Base-by-base conservation (phyloP, 1,284 basidiomycete genomes). In the Tetrapyrgos nigripes region DNA sequence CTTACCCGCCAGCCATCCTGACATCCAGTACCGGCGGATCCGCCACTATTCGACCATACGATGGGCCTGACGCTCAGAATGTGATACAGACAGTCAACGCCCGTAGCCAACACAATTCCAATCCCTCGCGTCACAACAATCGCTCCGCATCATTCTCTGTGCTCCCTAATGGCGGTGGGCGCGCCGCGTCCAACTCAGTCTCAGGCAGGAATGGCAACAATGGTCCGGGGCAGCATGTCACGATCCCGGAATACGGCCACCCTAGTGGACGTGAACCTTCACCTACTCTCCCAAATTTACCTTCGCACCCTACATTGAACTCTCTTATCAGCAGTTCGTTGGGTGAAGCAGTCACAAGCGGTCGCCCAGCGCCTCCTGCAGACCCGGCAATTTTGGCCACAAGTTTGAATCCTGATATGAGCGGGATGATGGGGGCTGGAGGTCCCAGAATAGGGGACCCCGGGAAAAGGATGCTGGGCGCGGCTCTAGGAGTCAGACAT, bases 41-140 rank as follows among this genome's bases (percentile, higher is more conserved):
- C 29, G 81, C 84, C 47, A 82, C 79, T 55, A 91, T 99, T 73
- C 84, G 86, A 65, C 95, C 97, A 0, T 99, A 98, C 76, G 96
- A 97, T 73, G 94, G 94, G 1, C 87, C 95, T 57, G 97, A 99
- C 73, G 95, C 95, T 4, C 91, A 95, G 67, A 78, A 77, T 56
- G 92, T 99, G 77, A 96, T 99, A 64, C 88, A 93, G 64, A 92
- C 87, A 51, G 93, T 98, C 61, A 92, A 94, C 70, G 70, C 88
- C 46, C 84, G 90, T 59, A 80, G 82, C 33, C 86, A 86, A 65
- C 87, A 90, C 75, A 83, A 78, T 70, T 76, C 76, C 67, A 84
- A 75, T 62, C 79, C 81, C 10, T 85, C 86, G 21, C 87, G 89
- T 21, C 88, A 91, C 73, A 87, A 83, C 69, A 82, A 80, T 61